Conservation (phyloP, 2,329 filamentous ascomycete genomes). For the Fusarium subglutinans region DNA sequence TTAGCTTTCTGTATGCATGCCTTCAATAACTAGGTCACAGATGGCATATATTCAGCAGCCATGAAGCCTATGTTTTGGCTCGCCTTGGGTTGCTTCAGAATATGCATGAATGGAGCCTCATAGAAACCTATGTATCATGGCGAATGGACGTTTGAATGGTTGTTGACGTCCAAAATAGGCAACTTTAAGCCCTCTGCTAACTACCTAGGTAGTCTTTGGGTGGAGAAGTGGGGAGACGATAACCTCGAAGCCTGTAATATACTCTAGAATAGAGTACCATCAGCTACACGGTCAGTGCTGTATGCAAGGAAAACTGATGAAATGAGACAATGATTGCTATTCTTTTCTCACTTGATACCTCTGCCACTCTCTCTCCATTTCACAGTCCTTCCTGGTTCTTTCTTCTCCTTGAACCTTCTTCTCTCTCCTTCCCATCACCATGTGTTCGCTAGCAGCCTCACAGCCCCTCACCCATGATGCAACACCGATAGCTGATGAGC, state of each 20-base stretch:
- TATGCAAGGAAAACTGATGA: not conserved
- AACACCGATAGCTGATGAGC: slow-evolving; percentile 10
- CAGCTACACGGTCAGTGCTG: not conserved
- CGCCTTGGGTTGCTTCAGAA: not conserved
- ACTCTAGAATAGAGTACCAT: not conserved
- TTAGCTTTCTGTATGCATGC: too few relatives aligned
- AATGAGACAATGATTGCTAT: not conserved
- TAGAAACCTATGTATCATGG: not conserved
- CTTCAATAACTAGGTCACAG: not conserved
- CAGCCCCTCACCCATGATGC: slow-evolving; percentile 19
- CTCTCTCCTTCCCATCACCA: not conserved
- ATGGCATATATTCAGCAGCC: not conserved
- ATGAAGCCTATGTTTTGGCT: not conserved
- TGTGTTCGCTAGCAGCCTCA: slow-evolving; percentile 36
- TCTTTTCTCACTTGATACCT: not conserved
- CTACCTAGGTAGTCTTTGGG: not conserved
- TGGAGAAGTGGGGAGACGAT: not conserved
- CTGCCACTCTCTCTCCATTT: not conserved
- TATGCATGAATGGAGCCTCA: not conserved
- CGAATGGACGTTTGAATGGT: not conserved
- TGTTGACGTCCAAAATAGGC: not conserved
- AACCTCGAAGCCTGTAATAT: not conserved
- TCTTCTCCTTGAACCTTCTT: not conserved
- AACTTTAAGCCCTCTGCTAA: not conserved
- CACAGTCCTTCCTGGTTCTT: not conserved